Base-by-base conservation (phyloP, 345 rosid genomes). In the Moricandia moricandioides region DNA sequence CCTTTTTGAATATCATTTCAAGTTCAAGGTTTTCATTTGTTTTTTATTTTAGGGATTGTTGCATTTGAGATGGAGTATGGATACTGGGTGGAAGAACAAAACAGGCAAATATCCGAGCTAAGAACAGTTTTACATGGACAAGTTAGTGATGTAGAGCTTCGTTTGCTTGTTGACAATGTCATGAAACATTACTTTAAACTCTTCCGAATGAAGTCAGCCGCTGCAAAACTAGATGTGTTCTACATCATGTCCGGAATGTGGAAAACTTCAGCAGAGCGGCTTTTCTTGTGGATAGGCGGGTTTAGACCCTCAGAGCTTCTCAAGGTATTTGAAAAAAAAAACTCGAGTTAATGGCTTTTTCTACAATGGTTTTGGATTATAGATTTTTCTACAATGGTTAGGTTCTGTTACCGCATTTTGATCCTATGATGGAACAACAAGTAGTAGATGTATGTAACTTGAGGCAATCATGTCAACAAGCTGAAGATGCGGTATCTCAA, bases 271-370 rank as follows among this genome's bases (percentile, higher is more conserved):
- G 87, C 97, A 8, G 99, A 95, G 80, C 84, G 93, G 16, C 87
- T 92, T 73, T 95, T 95, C 86, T 82, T 84, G 29, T 95, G 99
- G 99, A 89, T 95, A 0, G 99, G 97, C 18, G 99, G 99, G 43
- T 95, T 89, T 81, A 89, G 91, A 62, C 97, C 99, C 43, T 92
- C 99, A 0, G 97, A 91, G 69, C 93, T 95, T 77, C 91, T 95
- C 67, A 86, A 91, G 99, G 98, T 94, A 74, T 27, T 3, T 29
- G 31, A 6, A 43, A n/a, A 5, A 4, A 10, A 40, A 69, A 66
- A 29, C 8, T 5, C 2, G 7, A 11, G 14, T 56, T 63, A 43
- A 43, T 43, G 49, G 4, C 6, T 43, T 39, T 43, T 33, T 9
- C n/a, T 16, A 8, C 26, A 66, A 66, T 6, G 76, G 55, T 54